Conservation (phyloP, 2,329 filamentous ascomycete genomes). For the Blumeriella jaapii region DNA sequence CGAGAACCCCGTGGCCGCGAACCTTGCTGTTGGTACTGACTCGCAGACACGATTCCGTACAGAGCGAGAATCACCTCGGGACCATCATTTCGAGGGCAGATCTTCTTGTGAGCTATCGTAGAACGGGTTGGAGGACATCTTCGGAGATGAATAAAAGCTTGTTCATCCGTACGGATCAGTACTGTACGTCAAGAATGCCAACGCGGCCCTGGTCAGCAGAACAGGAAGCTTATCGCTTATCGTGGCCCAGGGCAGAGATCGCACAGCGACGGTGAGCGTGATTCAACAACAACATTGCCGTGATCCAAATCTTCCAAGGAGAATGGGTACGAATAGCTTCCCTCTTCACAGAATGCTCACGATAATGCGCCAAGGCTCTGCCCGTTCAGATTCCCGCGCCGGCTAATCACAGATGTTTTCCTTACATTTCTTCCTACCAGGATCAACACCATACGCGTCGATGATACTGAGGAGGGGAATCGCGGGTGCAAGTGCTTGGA, state of each 20-base stretch:
- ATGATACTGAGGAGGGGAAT: conserved; percentile 14
- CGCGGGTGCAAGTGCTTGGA: conserved; percentile 8
- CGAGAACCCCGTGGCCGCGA: no score
- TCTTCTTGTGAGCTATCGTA: no score
- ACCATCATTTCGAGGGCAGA: no score
- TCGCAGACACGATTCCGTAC: no score
- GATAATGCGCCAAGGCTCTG: conserved; percentile 9
- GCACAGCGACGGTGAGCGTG: conserved; percentile 9
- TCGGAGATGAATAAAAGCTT: no score
- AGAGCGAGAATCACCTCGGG: no score
- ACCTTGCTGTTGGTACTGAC: no score
- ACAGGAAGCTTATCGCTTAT: conserved; percentile 2
- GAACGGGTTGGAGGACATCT: no score
- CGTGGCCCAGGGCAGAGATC: neutral
- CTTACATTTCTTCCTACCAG: conserved; percentile 4
- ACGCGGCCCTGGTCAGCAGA: neutral
- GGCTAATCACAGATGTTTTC: conserved; percentile 12
- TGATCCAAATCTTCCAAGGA: neutral
- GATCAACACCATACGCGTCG: conserved; percentile 5
- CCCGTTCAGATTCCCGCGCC: conserved; percentile 4
- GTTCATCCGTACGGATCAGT: no score
- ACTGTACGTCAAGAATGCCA: conserved; percentile 4
- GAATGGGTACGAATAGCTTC: conserved; percentile 3
- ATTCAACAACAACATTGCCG: conserved; percentile 10
- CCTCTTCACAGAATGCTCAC: conserved; percentile 3